These are phyloP conservation scores for Solanum paucissectum DNA, from an alignment of 257 asterid species.

Conservation along the genomic window DNA sequence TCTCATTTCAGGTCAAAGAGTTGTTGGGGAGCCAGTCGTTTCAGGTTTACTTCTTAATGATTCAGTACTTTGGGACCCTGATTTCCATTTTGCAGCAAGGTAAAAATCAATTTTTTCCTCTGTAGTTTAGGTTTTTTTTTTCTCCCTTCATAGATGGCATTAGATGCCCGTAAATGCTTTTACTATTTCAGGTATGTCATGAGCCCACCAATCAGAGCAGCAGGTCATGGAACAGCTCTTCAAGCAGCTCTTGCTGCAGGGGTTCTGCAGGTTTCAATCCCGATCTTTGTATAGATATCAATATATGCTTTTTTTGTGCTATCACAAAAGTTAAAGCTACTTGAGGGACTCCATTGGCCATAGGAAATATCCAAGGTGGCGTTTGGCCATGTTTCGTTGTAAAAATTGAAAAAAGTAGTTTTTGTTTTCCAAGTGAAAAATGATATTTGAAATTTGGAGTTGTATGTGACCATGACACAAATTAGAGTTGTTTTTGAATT, in stretches of 20 bases:
- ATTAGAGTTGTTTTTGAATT: background rate
- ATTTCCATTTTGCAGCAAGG: constrained; percentile 82
- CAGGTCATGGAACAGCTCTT: constrained; percentile 90
- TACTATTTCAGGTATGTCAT: constrained; percentile 58
- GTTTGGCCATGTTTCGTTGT: background rate
- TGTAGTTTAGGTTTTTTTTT: background rate
- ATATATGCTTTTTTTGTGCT: background rate
- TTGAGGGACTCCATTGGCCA: background rate
- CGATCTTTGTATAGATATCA: background rate
- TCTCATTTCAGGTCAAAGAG: constrained; percentile 69
- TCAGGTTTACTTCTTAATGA: constrained; percentile 84
- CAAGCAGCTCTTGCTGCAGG: constrained; percentile 94
- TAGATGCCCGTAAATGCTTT: background rate
- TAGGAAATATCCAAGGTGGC: background rate
- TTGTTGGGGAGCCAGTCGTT: constrained; percentile 89
- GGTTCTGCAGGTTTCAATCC: constrained; percentile 54
- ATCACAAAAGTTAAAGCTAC: background rate
- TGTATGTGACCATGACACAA: background rate
- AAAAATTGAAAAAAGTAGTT: background rate
- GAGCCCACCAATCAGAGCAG: constrained; percentile 96
- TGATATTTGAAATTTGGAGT: background rate
- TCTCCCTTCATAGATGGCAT: background rate
- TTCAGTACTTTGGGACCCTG: constrained; percentile 82
- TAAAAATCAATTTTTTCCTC: constrained; percentile 19
- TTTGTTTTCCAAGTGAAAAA: background rate